Evolutionary conservation across 164 flowering plant species (phyloP).

Genomic region (Hamamelis virginiana): DNA sequence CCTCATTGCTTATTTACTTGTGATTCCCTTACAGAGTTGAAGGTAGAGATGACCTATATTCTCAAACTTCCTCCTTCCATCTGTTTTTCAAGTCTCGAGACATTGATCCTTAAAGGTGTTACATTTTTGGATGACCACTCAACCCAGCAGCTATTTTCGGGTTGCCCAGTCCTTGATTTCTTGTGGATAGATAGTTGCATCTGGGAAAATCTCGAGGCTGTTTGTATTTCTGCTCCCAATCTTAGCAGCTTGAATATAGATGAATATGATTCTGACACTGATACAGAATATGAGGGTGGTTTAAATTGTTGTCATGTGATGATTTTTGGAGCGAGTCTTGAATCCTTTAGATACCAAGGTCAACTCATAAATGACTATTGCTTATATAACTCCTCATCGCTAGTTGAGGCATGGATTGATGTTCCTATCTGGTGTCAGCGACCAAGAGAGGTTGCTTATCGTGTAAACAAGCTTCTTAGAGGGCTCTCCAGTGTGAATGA

Average conservation of each 20-base stretch:
- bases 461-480: slow-evolving; percentile 2
- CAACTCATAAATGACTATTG: neutral
- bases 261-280: neutral
- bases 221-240: neutral
- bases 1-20: neutral
- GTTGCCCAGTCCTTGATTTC: slow-evolving; percentile 2
- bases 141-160: slow-evolving; percentile 3
- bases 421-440: too few relatives aligned
- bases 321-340: neutral
- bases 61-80: slow-evolving; percentile 1
- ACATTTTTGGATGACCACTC: neutral
- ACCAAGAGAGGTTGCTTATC: neutral
- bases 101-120: neutral
- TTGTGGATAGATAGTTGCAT: neutral
- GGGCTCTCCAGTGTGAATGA: neutral
- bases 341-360: neutral
- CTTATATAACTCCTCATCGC: neutral
- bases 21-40: neutral
- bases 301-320: neutral
- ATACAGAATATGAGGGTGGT: too few relatives aligned
- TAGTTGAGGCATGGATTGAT: neutral
- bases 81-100: neutral
- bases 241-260: neutral
- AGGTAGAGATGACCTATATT: neutral
- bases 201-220: neutral